A percentile compares a stretch with the other conserved stretches of the same genome.
Conservation (phyloP, 2,329 filamentous ascomycete genomes). For the Chaetothyriales sp. region DNA sequence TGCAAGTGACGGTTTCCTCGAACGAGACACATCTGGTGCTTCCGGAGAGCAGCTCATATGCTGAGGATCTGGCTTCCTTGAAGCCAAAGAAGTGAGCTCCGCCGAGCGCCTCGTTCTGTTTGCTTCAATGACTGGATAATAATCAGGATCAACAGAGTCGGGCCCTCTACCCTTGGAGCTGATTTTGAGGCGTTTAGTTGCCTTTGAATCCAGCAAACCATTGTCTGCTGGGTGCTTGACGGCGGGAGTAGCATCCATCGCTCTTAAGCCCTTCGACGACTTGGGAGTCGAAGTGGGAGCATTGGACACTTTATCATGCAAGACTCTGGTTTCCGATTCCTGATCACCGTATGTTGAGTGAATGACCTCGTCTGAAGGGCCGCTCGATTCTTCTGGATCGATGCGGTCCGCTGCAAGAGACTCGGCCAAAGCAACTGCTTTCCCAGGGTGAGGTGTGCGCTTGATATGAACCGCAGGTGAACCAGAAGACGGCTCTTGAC, state of each 20-base stretch:
- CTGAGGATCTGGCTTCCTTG: neutral
- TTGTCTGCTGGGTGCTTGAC: neutral
- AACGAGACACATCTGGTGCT: constrained; percentile 1
- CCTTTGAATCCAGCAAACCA: neutral
- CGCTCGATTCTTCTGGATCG: neutral
- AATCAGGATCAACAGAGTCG: neutral
- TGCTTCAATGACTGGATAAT: neutral
- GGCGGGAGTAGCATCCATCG: neutral
- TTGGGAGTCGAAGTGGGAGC: neutral
- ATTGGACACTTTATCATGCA: neutral
- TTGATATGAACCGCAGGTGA: neutral
- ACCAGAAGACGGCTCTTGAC: neutral
- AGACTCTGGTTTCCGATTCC: too few relatives aligned
- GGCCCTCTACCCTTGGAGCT: neutral
- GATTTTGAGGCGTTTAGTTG: neutral
- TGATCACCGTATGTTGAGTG: neutral
- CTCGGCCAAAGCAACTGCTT: neutral
- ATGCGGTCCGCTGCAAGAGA: neutral
- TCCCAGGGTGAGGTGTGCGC: neutral
- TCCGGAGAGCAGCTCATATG: constrained; percentile 5
- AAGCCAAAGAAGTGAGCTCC: neutral
- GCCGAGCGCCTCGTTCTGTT: neutral
- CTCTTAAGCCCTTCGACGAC: neutral
- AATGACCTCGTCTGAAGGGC: neutral
- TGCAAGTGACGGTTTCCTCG: constrained; percentile 5